A percentile compares a stretch with the other conserved stretches of the same genome.
Conservation (phyloP, 2,329 filamentous ascomycete genomes). For the Fusarium poae region DNA sequence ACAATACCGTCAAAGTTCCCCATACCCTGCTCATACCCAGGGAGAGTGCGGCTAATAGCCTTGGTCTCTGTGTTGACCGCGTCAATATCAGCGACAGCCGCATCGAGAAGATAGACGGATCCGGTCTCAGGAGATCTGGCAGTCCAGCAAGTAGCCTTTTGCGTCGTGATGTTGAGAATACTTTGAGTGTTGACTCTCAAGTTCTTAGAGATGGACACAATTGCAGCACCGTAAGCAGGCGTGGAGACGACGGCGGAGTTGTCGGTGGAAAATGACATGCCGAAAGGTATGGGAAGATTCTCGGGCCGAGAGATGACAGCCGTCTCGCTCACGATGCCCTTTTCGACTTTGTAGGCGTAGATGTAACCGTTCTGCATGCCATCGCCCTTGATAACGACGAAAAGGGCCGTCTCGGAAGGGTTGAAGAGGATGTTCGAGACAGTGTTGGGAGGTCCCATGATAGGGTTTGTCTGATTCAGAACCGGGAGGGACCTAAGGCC, state of each 20-base stretch:
- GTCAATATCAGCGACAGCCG: not conserved
- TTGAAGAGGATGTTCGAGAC: constrained; percentile 20
- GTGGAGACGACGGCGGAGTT: not conserved
- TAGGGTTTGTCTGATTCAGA: not conserved
- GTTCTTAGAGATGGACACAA: not conserved
- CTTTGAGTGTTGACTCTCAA: not conserved
- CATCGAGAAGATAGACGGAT: constrained; percentile 18
- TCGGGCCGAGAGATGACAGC: not conserved
- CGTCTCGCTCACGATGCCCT: not conserved
- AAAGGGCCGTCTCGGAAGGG: constrained; percentile 12
- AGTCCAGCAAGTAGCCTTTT: constrained; percentile 11
- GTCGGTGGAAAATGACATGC: not conserved
- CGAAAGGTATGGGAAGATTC: constrained; percentile 17
- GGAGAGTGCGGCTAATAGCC: not conserved
- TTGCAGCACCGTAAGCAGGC: constrained; percentile 17
- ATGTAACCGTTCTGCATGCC: not conserved
- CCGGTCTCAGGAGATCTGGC: not conserved
- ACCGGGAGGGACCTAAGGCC: not conserved
- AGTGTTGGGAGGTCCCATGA: constrained; percentile 6
- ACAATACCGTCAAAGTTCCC: constrained; percentile 12
- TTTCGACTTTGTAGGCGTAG: constrained; percentile 1
- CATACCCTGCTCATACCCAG: not conserved
- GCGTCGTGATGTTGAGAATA: not conserved
- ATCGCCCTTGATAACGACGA: constrained; percentile 10
- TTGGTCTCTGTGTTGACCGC: not conserved